These are phyloP conservation scores for Yamadazyma takamatsuzukensis DNA, from an alignment of 805 yeast species.

Conservation along the genomic window DNA sequence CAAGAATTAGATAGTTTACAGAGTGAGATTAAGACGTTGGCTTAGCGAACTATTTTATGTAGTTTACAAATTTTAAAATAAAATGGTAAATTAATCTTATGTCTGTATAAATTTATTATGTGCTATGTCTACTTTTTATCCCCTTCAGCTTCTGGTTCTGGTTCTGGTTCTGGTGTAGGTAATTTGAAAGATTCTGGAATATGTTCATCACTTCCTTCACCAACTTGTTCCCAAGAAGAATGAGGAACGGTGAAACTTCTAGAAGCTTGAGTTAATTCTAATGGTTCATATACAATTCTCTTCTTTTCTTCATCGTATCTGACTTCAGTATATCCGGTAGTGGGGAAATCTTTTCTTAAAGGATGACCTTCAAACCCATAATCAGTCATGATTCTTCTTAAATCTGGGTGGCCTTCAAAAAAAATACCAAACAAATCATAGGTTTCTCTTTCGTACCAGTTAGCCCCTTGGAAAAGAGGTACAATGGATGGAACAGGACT, in stretches of 20 bases:
- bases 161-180: slow-evolving; percentile 80
- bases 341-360: slow-evolving; percentile 87
- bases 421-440: slow-evolving; percentile 85
- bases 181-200: slow-evolving; percentile 79
- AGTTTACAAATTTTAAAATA: background rate
- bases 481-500: slow-evolving; percentile 77
- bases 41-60: background rate
- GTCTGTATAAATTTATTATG: slow-evolving; percentile 2
- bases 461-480: slow-evolving; percentile 72
- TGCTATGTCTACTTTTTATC: slow-evolving; percentile 26
- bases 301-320: slow-evolving; percentile 89
- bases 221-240: slow-evolving; percentile 89
- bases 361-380: slow-evolving; percentile 94
- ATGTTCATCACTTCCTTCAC: slow-evolving; percentile 77
- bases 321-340: slow-evolving; percentile 87
- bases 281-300: slow-evolving; percentile 84
- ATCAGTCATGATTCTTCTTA: slow-evolving; percentile 86
- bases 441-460: slow-evolving; percentile 90
- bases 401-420: slow-evolving; percentile 86
- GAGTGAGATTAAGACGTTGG: slow-evolving; percentile 33
- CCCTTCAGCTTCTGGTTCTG: slow-evolving; percentile 34
- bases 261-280: slow-evolving; percentile 89
- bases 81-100: background rate
- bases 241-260: slow-evolving; percentile 87
- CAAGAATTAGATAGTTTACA: slow-evolving; percentile 53